A percentile compares a stretch with the other conserved stretches of the same genome.
phyloP scores from a whole-genome alignment of 2,329 filamentous ascomycete genomes.

The Penicillium hordei region DNA sequence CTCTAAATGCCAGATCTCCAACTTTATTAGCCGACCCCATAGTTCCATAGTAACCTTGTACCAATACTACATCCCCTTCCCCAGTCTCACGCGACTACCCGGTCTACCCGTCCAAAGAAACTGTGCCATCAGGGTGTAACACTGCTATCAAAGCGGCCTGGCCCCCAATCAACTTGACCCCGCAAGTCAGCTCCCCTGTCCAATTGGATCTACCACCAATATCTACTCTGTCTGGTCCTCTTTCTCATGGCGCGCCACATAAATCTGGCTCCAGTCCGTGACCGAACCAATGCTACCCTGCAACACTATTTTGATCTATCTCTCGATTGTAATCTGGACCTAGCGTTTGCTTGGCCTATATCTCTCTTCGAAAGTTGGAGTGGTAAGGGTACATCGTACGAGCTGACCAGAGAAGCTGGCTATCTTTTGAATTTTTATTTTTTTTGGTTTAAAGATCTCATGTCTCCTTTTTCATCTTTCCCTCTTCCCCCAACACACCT shows the following conservation, averaged over 20 bases:
- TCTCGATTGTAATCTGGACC: not conserved
- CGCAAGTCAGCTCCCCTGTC: not conserved
- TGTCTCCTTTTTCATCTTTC: not conserved
- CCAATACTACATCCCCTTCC: slow-evolving; percentile 1
- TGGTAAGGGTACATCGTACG: not conserved
- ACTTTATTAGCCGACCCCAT: not conserved
- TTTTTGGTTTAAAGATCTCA: not conserved
- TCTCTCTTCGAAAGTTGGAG: not conserved
- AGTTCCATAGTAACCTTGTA: not conserved
- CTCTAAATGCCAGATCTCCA: not conserved
- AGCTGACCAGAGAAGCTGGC: not conserved
- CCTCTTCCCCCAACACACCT: not conserved
- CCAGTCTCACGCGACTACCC: slow-evolving; percentile 1
- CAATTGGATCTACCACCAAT: not conserved
- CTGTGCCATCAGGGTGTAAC: slow-evolving; percentile 22
- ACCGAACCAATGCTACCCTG: slow-evolving; percentile 7
- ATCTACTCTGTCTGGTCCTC: not conserved
- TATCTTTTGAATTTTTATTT: not conserved
- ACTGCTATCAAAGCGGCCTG: slow-evolving; percentile 22
- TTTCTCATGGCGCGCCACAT: not conserved
- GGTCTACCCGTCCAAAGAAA: not conserved
- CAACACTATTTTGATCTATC: not conserved
- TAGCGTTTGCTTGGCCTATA: not conserved
- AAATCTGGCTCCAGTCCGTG: not conserved
- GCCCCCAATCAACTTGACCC: not conserved